Base-by-base conservation (phyloP, 1,139 yeast genomes). In the Meyerozyma athensensis region DNA sequence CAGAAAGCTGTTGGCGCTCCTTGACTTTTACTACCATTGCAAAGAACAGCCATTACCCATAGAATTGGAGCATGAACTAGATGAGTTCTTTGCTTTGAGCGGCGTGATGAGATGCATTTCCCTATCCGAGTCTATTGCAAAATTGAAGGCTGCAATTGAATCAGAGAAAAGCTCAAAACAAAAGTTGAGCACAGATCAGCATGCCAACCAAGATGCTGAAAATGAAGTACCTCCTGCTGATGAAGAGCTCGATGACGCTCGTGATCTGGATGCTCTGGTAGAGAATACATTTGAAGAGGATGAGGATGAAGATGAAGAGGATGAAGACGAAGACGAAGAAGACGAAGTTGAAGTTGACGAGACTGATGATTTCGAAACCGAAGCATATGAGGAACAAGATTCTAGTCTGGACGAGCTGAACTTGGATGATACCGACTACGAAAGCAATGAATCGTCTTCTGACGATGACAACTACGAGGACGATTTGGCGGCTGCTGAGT, bases 11-110 rank as follows among this genome's bases (percentile, higher is more conserved):
- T 50, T 83, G 45, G 68, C 72, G 14, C 82, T 79, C 48, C 80
- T 87, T 44, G 95, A 87, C 50, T 87, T 77, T 53, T 89, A 86
- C 51, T 59, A 77, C n/a, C 75, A 71, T 53, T 74, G 85, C 35
- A 89, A 89, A 52, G 59, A 59, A 7, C 71, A 65, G 34, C 86
- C 86, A 1, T 40, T 86, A 23, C 90, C 96, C 0, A 64, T 74
- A 46, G 95, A 86, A 35, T 61, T 77, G 4, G 74, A 74, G 38
- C 79, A 79, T 47, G 71, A 65, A 34, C 51, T 85, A n/a, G 57
- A 56, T 22, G 73, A 68, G 36, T 62, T 74, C 23, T 74, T 74
- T 44, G 59, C 56, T 59, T 73, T 43, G 56, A 53, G 28, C 58
- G 77, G 38, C 65, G 73, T n/a, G 50, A 43, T 1, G 60, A 52